Evolutionary conservation across 768 basidiomycete genomes (phyloP).

Genomic region (Hortiboletus flavorubellus): DNA sequence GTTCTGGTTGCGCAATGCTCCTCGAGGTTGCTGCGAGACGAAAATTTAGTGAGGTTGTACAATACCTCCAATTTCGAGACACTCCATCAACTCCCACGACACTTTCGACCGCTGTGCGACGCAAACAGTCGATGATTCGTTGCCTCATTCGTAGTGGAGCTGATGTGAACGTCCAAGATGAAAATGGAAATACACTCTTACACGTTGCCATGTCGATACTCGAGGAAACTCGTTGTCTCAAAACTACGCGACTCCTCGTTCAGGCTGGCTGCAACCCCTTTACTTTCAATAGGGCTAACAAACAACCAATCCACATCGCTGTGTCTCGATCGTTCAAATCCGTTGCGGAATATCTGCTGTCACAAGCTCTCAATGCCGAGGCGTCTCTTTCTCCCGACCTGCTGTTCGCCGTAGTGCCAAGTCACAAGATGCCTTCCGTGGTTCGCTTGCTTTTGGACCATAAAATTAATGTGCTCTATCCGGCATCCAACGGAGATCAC

Average conservation of each 20-base stretch:
- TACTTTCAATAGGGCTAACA: not conserved
- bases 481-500: no score
- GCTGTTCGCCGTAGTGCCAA: not conserved
- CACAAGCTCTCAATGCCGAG: not conserved
- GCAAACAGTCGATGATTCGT: not conserved
- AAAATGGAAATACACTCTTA: not conserved
- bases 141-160: not conserved
- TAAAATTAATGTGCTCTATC: not conserved
- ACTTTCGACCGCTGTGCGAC: not conserved
- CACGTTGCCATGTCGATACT: not conserved
- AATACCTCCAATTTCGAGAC: not conserved
- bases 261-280: not conserved
- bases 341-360: not conserved
- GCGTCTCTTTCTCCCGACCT: no score
- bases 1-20: not conserved
- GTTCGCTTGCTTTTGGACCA: not conserved
- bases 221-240: not conserved
- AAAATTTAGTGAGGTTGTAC: not conserved
- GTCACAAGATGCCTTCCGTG: accelerated
- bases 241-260: not conserved
- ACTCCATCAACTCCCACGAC: not conserved
- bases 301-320: not conserved
- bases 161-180: not conserved
- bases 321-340: not conserved
- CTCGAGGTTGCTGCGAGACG: not conserved